Base-by-base conservation (phyloP, 306 rosid genomes). In the Ceratonia siliqua region DNA sequence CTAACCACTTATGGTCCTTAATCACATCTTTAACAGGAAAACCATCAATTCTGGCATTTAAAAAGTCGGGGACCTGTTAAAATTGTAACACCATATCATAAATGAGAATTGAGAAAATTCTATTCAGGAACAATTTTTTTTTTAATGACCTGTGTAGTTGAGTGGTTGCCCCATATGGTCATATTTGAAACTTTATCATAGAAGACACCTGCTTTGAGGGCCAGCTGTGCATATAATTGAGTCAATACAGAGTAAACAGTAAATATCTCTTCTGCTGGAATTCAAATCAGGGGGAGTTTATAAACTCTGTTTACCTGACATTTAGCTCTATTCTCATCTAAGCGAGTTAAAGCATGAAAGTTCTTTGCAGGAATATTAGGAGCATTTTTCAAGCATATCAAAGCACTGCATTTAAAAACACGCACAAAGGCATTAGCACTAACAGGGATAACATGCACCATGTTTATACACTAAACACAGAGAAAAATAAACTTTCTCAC, bases 161-260 rank as follows among this genome's bases (percentile, higher is more conserved):
- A 94, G 85, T 94, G 99, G 87, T 94, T 94, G 77, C 97, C 99
- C 99, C 99, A 94, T 46, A 94, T 94, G 36, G 99, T 94, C 93
- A 85, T 6, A 62, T 94, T 94, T 50, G 97, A 94, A 70, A 94
- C 99, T 85, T 90, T 82, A 86, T 94, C 99, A 57, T 94, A 92
- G 91, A 94, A 94, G 64, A 94, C 97, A 11, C 99, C 99, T 8
- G 99, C 99, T 88, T 94, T 94, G 78, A 94, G 96, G 58, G 99
- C 99, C 41, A 94, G 87, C 99, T 94, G 87, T 41, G 41, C 6
- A 75, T 71, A 73, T 21, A 54, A 69, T 73, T 5, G 62, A 82
- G 66, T 73, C 81, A 67, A 81, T 46, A 35, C 62, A 42, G 30
- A 70, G 46, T 62, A 69, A 12, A 1, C 10, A 38, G 14, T 20